phyloP scores from a whole-genome alignment of 768 basidiomycete genomes.

The Termitomyces sp. region DNA sequence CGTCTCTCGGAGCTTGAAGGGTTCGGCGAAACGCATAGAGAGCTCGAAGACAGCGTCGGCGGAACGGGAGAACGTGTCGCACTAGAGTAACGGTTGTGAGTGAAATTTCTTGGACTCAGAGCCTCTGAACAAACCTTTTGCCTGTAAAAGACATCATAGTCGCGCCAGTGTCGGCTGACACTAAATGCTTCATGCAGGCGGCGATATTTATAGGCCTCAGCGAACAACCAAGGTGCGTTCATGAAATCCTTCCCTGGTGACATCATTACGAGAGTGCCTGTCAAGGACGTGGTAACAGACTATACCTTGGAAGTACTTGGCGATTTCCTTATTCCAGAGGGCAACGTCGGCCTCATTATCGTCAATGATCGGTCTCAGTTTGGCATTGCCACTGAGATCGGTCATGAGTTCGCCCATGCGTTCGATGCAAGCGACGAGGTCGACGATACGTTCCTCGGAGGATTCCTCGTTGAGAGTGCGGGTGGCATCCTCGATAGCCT shows the following conservation, averaged over 20 bases:
- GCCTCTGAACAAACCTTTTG: slow-evolving; percentile 60
- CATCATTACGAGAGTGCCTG: neutral
- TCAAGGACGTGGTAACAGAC: neutral
- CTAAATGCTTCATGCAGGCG: slow-evolving; percentile 93
- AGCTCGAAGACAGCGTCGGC: slow-evolving; percentile 91
- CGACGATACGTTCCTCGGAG: slow-evolving; percentile 78
- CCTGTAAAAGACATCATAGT: slow-evolving; percentile 94
- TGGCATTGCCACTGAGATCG: slow-evolving; percentile 80
- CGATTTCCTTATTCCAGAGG: slow-evolving; percentile 97
- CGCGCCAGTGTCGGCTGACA: slow-evolving; percentile 83
- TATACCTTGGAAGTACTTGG: slow-evolving; percentile 87
- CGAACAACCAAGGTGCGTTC: slow-evolving; percentile 96
- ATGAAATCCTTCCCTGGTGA: slow-evolving; percentile 80
- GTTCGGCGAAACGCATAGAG: slow-evolving; percentile 87
- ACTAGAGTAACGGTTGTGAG: slow-evolving; percentile 40
- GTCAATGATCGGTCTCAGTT: slow-evolving; percentile 84
- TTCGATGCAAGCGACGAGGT: slow-evolving; percentile 83
- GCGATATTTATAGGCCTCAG: slow-evolving; percentile 92
- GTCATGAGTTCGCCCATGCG: slow-evolving; percentile 89
- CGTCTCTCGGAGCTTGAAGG: slow-evolving; percentile 61
- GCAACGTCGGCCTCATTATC: slow-evolving; percentile 91
- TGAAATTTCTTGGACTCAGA: neutral
- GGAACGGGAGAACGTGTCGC: slow-evolving; percentile 95
- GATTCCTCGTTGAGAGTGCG: slow-evolving; percentile 86
- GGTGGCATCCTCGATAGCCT: slow-evolving; percentile 90